These are phyloP conservation scores for Talaromyces sp. DNA, from an alignment of 2,329 filamentous ascomycete species.

Conservation along the genomic window DNA sequence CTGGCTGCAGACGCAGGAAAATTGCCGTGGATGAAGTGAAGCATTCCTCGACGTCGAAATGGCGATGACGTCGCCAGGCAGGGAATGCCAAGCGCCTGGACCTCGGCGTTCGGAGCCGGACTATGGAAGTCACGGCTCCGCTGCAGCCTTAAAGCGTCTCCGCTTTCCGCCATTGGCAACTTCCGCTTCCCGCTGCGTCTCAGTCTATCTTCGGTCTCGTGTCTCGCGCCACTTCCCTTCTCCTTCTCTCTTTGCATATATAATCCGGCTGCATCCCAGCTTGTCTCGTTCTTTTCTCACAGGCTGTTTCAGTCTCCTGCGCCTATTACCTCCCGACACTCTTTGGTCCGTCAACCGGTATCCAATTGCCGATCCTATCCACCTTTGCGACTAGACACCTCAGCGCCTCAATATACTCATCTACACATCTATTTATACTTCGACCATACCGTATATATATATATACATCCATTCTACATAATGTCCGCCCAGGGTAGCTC, in stretches of 20 bases:
- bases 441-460: constrained; percentile 2
- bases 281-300: neutral
- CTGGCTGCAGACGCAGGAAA: neutral
- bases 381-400: neutral
- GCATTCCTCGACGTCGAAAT: neutral
- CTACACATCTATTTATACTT: neutral
- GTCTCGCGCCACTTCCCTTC: neutral
- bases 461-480: constrained; percentile 1
- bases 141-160: neutral
- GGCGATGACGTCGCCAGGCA: neutral
- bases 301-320: neutral
- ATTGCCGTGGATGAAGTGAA: neutral
- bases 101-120: neutral
- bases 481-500: neutral
- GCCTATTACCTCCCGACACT: neutral
- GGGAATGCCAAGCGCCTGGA: neutral
- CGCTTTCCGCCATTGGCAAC: neutral
- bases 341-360: neutral
- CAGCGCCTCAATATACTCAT: neutral
- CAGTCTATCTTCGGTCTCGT: neutral
- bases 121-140: neutral
- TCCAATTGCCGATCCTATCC: neutral
- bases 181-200: neutral
- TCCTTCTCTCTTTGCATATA: neutral
- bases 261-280: neutral